phyloP scores from a whole-genome alignment of 2,329 filamentous ascomycete species.

The Falciphora oryzae region DNA sequence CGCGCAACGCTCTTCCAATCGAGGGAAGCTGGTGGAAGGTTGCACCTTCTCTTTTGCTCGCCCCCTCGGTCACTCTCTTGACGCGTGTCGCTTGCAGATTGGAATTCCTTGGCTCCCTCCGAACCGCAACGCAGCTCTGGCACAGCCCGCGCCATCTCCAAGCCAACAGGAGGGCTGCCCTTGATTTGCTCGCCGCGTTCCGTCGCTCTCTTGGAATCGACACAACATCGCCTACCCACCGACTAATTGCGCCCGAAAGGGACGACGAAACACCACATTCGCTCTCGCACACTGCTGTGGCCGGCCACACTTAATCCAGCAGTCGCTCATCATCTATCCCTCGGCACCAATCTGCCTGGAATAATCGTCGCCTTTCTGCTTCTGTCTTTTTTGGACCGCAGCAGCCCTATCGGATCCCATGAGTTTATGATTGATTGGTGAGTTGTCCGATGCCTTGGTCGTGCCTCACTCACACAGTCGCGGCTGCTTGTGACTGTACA shows the following conservation, averaged over 20 bases:
- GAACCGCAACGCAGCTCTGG: background rate
- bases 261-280: conserved; percentile 3
- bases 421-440: conserved; percentile 18
- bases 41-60: conserved; percentile 8
- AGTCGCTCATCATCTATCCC: conserved; percentile 1
- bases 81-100: conserved; percentile 8
- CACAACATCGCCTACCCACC: background rate
- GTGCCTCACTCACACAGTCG: background rate
- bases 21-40: conserved; percentile 1
- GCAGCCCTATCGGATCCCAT: conserved; percentile 10
- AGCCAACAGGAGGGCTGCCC: background rate
- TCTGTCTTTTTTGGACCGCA: conserved; percentile 7
- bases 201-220: background rate
- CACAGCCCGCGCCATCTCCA: background rate
- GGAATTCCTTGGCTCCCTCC: conserved; percentile 5
- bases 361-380: background rate
- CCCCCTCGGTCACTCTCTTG: background rate
- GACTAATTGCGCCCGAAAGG: background rate
- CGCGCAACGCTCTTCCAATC: conserved; percentile 6
- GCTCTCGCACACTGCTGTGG: conserved; percentile 13
- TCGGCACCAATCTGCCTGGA: background rate
- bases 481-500: too few species aligned
- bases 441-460: conserved; percentile 6
- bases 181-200: background rate
- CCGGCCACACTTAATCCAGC: conserved; percentile 15